Base-by-base conservation (phyloP, 2,329 filamentous ascomycete species). In the Septoria linicola region DNA sequence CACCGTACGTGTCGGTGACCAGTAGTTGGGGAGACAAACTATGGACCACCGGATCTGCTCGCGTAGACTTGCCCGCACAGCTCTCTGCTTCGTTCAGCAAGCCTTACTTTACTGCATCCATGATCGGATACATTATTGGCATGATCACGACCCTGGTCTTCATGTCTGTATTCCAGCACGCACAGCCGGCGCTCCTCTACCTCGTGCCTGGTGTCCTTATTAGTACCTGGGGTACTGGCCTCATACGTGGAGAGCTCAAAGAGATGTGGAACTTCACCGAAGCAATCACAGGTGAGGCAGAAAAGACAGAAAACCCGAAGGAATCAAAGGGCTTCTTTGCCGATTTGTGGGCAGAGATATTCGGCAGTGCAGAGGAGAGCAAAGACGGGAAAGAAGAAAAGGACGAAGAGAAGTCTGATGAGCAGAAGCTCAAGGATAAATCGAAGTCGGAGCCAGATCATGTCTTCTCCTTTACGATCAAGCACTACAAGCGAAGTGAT, bases 131-230 rank as follows among this genome's bases (percentile, higher is more conserved):
- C 68, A 63, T 87, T 0, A 41, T 84, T 3, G 91, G 89, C 1
- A 88, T 97, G 83, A 55, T 89, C 2, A 75, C 78, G 2, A 96
- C 92, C 0, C 71, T 96, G 14, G 73, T 79, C 0, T 87, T 90
- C 62, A 86, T 97, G 72, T 77, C 90, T 42, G 72, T 89, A 8
- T 93, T 83, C 64, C 79, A 85, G 40, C 89, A 89, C 56, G 89
- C 88, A 2, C 92, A 99, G 66, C 92, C 92, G 0, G 92, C 93
- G 6, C 77, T 99, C 25, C 74, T 99, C 11, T 97, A 97, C 66
- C 81, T 99, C 5, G 93, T 97, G 0, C 92, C 92, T 0, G 85
- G 88, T 0, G 89, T 97, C 0, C 73, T 96, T 4, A 76, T 80
- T 1, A 80, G 85, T 1, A 66, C 93, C 1, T 95, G 89, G 86